Evolutionary conservation across 768 basidiomycete genomes (phyloP).

Genomic region (Pisolithus marmoratus): DNA sequence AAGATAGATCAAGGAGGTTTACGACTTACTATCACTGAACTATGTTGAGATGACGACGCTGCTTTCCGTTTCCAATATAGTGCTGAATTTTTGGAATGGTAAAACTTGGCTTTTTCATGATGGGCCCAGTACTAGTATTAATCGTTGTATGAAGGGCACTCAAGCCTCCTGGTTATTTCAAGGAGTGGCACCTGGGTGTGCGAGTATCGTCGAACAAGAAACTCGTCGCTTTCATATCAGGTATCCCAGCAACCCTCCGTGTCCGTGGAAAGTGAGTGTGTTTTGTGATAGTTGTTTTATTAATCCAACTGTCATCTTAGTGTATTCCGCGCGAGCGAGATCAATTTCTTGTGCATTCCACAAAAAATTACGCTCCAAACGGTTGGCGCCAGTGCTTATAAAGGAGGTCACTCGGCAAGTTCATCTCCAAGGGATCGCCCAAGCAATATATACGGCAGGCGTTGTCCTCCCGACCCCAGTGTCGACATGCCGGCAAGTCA

Average conservation of each 20-base stretch:
- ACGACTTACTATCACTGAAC: slow-evolving; percentile 84
- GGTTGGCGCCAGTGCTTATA: slow-evolving; percentile 92
- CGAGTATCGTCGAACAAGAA: slow-evolving; percentile 87
- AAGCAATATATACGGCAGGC: slow-evolving; percentile 96
- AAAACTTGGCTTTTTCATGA: slow-evolving; percentile 8
- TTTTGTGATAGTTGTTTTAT: background rate
- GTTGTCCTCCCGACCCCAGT: slow-evolving; percentile 92
- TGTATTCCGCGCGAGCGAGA: slow-evolving; percentile 71
- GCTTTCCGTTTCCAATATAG: slow-evolving; percentile 97
- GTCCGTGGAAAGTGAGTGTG: slow-evolving; percentile 72
- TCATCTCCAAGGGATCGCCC: slow-evolving; percentile 85
- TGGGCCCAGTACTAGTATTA: background rate
- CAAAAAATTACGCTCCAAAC: slow-evolving; percentile 94
- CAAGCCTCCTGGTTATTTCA: slow-evolving; percentile 86
- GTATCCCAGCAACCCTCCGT: slow-evolving; percentile 81
- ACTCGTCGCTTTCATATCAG: slow-evolving; percentile 94
- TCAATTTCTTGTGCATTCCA: slow-evolving; percentile 97
- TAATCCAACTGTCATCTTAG: slow-evolving; percentile 33
- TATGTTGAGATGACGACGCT: slow-evolving; percentile 95
- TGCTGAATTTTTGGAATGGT: slow-evolving; percentile 92
- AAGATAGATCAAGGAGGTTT: slow-evolving; percentile 78
- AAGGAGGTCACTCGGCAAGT: slow-evolving; percentile 95
- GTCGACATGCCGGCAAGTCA: slow-evolving; percentile 66
- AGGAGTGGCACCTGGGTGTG: slow-evolving; percentile 96
- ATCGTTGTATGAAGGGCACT: slow-evolving; percentile 62